Percentiles rank a stretch among this genome's conserved stretches.
These are phyloP conservation scores for Perilla frutescens DNA, from an alignment of 257 asterid species.

Conservation along the genomic window DNA sequence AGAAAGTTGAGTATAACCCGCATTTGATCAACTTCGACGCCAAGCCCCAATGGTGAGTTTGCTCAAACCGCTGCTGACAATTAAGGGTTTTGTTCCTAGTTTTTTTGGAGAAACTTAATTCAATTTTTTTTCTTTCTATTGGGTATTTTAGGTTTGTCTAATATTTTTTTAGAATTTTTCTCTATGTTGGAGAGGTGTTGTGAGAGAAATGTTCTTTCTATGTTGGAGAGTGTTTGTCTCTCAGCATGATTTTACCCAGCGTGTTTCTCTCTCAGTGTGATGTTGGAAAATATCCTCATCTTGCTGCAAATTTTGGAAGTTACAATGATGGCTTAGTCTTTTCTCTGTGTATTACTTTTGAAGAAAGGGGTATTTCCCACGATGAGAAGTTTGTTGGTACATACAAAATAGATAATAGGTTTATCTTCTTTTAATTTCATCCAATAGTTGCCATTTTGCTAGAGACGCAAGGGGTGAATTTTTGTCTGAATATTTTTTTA, in stretches of 20 bases:
- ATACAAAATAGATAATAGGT: conserved; percentile 22
- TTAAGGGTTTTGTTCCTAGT: not conserved
- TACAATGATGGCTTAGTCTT: conserved; percentile 19
- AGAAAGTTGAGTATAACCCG: conserved; percentile 63
- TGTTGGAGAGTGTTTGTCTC: too few relatives aligned
- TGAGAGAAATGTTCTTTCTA: too few relatives aligned
- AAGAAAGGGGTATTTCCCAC: conserved; percentile 13
- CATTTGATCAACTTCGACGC: conserved; percentile 56
- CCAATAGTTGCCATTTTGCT: conserved; percentile 14
- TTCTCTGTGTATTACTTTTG: not conserved
- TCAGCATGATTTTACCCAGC: too few relatives aligned
- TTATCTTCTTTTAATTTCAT: conserved; percentile 18
- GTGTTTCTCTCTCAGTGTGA: too few relatives aligned
- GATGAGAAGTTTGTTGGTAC: conserved; percentile 7
- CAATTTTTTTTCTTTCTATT: not conserved
- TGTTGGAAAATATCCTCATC: conserved; percentile 20
- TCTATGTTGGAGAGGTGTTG: too few relatives aligned
- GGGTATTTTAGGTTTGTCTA: conserved; percentile 61
- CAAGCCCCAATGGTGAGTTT: conserved; percentile 72
- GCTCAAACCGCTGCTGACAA: not conserved
- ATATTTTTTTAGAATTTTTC: too few relatives aligned
- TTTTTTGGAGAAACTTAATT: not conserved
- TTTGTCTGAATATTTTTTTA: conserved; percentile 26
- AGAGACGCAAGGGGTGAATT: conserved; percentile 4
- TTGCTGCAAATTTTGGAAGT: conserved; percentile 26